Evolutionary conservation across 148 eudicot species (phyloP).

Genomic region (Vaccinium corymbosum): DNA sequence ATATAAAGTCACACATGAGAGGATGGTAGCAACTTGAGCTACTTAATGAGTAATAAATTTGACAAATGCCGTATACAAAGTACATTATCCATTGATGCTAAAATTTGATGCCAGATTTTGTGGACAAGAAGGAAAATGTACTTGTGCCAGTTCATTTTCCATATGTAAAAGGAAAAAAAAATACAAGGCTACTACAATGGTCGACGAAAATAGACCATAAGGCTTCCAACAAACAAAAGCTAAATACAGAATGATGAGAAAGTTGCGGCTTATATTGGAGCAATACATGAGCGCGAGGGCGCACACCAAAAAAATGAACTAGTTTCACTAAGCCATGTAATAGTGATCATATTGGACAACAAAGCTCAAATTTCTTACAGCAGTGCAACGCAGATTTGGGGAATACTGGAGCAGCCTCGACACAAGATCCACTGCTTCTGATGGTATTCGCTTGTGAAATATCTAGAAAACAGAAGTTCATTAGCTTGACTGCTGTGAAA

Average conservation of each 20-base stretch:
- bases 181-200: no score
- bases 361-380: slow-evolving; percentile 46
- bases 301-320: neutral
- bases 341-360: neutral
- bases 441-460: slow-evolving; percentile 73
- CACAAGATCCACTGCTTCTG: slow-evolving; percentile 85
- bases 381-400: slow-evolving; percentile 71
- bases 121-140: neutral
- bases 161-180: no score
- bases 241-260: neutral
- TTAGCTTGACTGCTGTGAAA: slow-evolving; percentile 6
- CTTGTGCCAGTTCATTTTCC: neutral
- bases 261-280: neutral
- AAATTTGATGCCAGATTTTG: neutral
- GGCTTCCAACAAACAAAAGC: neutral
- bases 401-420: slow-evolving; percentile 90
- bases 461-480: slow-evolving; percentile 38
- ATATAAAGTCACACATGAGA: neutral
- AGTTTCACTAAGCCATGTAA: neutral
- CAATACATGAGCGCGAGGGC: neutral
- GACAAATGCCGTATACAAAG: neutral
- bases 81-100: neutral
- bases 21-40: neutral
- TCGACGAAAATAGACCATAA: neutral
- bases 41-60: neutral